Percentiles rank a stretch among this genome's conserved stretches.
phyloP scores from a whole-genome alignment of 2,329 filamentous ascomycete species.

The Fusarium coffeatum region DNA sequence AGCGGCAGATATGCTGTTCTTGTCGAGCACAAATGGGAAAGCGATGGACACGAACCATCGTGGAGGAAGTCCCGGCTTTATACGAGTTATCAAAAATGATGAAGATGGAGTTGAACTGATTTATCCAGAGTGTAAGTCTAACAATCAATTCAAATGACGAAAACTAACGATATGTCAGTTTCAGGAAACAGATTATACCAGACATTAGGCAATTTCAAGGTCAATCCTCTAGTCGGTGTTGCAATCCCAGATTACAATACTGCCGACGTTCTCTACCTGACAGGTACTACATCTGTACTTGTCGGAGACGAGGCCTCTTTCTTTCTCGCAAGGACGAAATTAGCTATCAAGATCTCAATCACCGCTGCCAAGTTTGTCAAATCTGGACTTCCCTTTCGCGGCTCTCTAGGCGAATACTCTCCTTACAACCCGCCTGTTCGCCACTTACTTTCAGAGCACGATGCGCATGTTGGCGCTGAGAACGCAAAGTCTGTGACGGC shows the following conservation, averaged over 20 bases:
- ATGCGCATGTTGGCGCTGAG: conserved; percentile 24
- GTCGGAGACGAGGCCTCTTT: conserved; percentile 70
- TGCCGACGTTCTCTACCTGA: conserved; percentile 79
- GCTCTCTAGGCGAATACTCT: conserved; percentile 67
- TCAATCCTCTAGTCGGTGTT: conserved; percentile 75
- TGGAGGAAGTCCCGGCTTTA: conserved; percentile 79
- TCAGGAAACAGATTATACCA: conserved; percentile 88
- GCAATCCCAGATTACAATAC: conserved; percentile 79
- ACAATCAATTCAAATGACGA: background rate
- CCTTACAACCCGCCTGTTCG: conserved; percentile 85
- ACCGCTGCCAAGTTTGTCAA: conserved; percentile 71
- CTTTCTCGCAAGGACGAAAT: conserved; percentile 75
- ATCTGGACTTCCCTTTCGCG: conserved; percentile 75
- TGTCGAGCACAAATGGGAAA: conserved; percentile 72
- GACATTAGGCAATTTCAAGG: conserved; percentile 79
- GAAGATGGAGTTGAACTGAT: conserved; percentile 63
- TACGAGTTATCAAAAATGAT: conserved; percentile 72
- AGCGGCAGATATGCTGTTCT: conserved; percentile 80
- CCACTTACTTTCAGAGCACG: conserved; percentile 69
- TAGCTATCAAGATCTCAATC: conserved; percentile 77
- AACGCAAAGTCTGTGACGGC: conserved; percentile 54
- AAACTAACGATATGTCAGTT: conserved; percentile 52
- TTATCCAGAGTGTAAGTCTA: conserved; percentile 76
- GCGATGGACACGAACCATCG: conserved; percentile 89
- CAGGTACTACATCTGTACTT: conserved; percentile 75